Conservation (phyloP, 148 eudicot genomes). For the Camellia sinensis region DNA sequence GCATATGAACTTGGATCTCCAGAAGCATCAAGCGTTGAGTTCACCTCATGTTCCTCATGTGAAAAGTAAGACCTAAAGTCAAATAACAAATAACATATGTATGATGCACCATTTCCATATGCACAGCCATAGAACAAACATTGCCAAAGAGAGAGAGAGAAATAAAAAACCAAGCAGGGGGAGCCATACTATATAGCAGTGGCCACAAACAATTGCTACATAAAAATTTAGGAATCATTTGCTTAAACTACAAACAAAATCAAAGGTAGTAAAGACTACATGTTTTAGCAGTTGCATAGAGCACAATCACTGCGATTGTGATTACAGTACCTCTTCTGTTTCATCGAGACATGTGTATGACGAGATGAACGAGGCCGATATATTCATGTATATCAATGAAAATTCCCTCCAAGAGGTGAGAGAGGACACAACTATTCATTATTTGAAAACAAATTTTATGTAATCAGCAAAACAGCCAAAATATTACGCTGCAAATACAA, state of each 20-base stretch:
- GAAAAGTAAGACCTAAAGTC: neutral
- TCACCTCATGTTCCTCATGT: neutral
- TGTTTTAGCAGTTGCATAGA: neutral
- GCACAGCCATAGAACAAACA: neutral
- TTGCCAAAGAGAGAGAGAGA: neutral
- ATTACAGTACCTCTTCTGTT: neutral
- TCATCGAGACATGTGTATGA: neutral
- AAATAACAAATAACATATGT: neutral
- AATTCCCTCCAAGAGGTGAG: neutral
- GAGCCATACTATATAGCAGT: neutral
- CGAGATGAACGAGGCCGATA: neutral
- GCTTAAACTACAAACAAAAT: neutral
- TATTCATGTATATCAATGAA: neutral
- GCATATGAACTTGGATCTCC: neutral
- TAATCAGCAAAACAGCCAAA: neutral
- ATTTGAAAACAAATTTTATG: neutral
- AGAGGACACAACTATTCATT: neutral
- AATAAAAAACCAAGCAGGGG: neutral
- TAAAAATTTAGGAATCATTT: neutral
- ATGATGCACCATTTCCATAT: neutral
- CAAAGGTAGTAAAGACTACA: slow-evolving; percentile 5
- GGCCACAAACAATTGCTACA: neutral
- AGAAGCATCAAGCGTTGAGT: neutral
- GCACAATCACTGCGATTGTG: neutral
- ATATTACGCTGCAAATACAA: neutral